These are phyloP conservation scores for Pythium apleroticum DNA, from an alignment of 352 stramenopile species.

Conservation along the genomic window DNA sequence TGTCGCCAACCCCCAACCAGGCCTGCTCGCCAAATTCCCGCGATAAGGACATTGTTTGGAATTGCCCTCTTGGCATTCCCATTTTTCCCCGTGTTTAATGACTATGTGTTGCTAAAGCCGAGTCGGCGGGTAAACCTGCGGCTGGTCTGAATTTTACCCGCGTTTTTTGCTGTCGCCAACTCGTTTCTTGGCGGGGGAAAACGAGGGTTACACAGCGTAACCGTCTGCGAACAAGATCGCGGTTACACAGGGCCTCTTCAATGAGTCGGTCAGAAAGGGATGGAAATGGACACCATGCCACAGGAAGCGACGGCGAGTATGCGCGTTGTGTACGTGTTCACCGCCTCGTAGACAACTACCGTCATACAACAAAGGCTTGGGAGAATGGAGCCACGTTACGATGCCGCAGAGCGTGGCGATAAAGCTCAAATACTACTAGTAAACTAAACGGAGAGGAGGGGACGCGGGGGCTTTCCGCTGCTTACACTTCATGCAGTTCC, in stretches of 20 bases:
- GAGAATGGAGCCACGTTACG: background rate
- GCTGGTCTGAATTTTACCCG: slow-evolving; percentile 42
- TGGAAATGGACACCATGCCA: background rate
- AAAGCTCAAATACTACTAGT: background rate
- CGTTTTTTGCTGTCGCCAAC: slow-evolving; percentile 34
- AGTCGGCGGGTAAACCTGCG: slow-evolving; percentile 42
- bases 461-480: background rate
- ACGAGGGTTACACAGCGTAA: background rate
- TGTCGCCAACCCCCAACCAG: slow-evolving; percentile 16
- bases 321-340: background rate
- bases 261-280: background rate
- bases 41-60: slow-evolving; percentile 14
- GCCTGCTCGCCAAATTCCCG: slow-evolving; percentile 1
- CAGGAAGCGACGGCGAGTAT: background rate
- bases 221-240: background rate
- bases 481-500: background rate
- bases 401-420: background rate
- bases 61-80: too few relatives aligned
- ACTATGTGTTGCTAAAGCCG: slow-evolving; percentile 10
- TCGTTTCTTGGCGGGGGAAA: slow-evolving; percentile 10
- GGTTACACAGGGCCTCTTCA: background rate
- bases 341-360: background rate
- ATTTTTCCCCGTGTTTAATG: background rate
- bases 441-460: background rate
- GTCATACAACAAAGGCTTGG: background rate